A percentile compares a stretch with the other conserved stretches of the same genome.
phyloP scores from a whole-genome alignment of 2,329 filamentous ascomycete species.

The Claviceps monticola region DNA sequence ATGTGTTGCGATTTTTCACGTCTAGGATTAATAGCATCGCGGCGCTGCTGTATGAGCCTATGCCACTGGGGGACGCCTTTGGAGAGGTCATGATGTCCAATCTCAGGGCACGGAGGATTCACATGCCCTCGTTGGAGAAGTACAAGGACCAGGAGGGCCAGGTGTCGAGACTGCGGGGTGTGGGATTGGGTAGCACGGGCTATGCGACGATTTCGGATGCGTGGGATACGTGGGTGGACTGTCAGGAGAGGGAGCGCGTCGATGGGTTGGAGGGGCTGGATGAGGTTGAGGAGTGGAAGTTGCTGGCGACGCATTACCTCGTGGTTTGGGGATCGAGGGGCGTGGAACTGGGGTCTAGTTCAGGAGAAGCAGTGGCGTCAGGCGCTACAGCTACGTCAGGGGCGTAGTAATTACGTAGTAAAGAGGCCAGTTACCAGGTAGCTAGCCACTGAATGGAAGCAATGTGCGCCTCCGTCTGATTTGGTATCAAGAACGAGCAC shows the following conservation, averaged over 20 bases:
- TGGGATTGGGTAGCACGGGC: conserved; percentile 45
- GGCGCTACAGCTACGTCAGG: no score
- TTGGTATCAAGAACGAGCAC: no score
- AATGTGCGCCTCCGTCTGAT: no score
- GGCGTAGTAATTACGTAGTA: no score
- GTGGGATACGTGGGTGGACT: conserved; percentile 60
- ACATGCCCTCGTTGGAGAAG: conserved; percentile 65
- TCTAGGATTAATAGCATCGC: conserved; percentile 32
- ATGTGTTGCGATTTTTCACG: conserved; percentile 52
- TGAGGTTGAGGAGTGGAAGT: conserved; percentile 86
- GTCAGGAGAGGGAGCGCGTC: conserved; percentile 64
- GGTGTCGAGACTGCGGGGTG: conserved; percentile 45
- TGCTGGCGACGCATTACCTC: conserved; percentile 80
- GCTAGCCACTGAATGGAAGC: no score
- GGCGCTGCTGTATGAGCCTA: conserved; percentile 78
- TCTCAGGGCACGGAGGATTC: conserved; percentile 65
- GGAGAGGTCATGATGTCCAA: conserved; percentile 88
- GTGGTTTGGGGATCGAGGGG: conserved; percentile 73
- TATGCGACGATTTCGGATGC: conserved; percentile 40
- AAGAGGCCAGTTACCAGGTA: no score
- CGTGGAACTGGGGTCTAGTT: background rate
- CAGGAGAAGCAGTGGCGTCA: no score
- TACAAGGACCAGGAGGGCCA: conserved; percentile 61
- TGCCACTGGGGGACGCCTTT: conserved; percentile 71
- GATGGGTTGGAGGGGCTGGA: conserved; percentile 75